Conservation (phyloP, 2,329 filamentous ascomycete species). For the Fusarium miscanthi region DNA sequence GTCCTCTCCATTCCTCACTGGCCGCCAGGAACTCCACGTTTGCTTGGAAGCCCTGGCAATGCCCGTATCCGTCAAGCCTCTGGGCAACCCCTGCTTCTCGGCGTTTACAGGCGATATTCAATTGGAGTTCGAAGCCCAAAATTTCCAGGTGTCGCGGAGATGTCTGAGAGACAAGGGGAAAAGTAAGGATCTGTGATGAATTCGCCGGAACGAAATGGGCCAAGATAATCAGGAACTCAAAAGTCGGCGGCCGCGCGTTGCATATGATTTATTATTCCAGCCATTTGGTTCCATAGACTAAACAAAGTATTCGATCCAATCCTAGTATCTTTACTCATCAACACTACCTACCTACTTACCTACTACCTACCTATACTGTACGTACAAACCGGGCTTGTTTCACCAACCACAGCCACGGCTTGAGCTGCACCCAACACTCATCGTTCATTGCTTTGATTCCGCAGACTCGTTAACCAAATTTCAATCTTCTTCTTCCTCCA, state of each 20-base stretch:
- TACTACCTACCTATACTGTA: background rate
- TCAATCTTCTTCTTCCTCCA: background rate
- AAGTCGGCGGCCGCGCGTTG: constrained; percentile 28
- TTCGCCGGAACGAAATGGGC: constrained; percentile 22
- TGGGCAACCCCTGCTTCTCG: constrained; percentile 25
- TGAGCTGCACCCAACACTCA: constrained; percentile 20
- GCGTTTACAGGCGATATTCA: constrained; percentile 29
- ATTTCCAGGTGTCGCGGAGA: constrained; percentile 17
- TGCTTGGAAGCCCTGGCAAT: background rate
- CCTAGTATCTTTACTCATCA: background rate
- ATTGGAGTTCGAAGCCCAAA: constrained; percentile 20
- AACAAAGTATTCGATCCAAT: background rate
- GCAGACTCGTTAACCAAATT: background rate
- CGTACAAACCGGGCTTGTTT: constrained; percentile 30
- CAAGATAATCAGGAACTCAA: constrained; percentile 22
- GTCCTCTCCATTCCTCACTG: constrained; percentile 20
- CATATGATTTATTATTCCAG: constrained; percentile 7
- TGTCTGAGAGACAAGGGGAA: constrained; percentile 4
- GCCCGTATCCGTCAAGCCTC: constrained; percentile 27
- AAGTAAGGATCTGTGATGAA: constrained; percentile 8
- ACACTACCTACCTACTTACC: background rate
- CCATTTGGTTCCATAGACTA: background rate
- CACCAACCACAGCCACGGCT: constrained; percentile 30
- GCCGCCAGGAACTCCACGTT: constrained; percentile 13
- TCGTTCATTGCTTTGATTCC: constrained; percentile 20